These are phyloP conservation scores for Xylaria cubensis DNA, from an alignment of 495 filamentous ascomycete species.

Conservation along the genomic window DNA sequence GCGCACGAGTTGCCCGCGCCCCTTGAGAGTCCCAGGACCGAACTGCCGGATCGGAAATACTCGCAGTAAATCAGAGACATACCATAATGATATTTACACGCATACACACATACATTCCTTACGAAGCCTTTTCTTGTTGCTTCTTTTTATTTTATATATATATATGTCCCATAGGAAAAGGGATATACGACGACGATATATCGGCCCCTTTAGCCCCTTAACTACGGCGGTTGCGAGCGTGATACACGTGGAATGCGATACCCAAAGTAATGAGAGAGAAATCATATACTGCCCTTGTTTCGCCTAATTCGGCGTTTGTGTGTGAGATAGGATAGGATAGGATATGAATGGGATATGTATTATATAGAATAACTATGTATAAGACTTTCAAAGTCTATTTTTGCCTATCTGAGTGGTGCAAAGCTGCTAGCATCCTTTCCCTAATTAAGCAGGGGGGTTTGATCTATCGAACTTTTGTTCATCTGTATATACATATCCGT, in stretches of 20 bases:
- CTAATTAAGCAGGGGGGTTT: not conserved
- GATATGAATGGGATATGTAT: conserved; percentile 17
- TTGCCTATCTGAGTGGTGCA: not conserved
- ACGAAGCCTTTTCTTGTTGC: conserved; percentile 4
- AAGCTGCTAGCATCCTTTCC: not conserved
- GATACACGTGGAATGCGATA: conserved; percentile 21
- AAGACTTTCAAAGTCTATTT: not conserved
- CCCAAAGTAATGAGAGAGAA: conserved; percentile 18
- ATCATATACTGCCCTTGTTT: not conserved
- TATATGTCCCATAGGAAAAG: conserved; percentile 4
- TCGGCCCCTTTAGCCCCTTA: not conserved
- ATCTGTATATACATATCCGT: not conserved
- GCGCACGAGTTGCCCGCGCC: conserved; percentile 40
- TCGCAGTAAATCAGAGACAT: not conserved
- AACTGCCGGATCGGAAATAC: conserved; percentile 40
- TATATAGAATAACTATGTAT: conserved; percentile 15
- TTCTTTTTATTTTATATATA: conserved; percentile 11
- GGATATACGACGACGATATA: not conserved
- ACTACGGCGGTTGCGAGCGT: conserved; percentile 1
- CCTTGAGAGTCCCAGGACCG: conserved; percentile 30
- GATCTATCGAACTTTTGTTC: not conserved
- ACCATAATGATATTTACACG: not conserved
- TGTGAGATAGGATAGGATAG: conserved; percentile 10
- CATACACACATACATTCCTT: conserved; percentile 2
- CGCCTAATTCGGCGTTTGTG: conserved; percentile 16